phyloP scores from a whole-genome alignment of 2,329 filamentous ascomycete species.

The Catunica adiposa region DNA sequence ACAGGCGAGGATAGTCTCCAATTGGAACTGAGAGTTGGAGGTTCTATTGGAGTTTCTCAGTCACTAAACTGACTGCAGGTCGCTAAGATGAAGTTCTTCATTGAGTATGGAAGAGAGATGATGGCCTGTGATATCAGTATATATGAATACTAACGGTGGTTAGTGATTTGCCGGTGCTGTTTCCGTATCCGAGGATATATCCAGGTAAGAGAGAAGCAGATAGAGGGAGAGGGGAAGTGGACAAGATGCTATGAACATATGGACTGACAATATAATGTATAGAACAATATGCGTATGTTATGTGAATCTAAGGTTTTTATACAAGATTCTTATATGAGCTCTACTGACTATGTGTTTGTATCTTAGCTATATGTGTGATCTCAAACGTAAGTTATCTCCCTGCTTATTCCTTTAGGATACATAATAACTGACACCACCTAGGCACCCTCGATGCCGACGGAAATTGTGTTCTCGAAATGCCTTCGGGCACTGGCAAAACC shows the following conservation, averaged over 20 bases:
- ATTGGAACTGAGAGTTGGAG: no score
- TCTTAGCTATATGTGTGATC: slow-evolving; percentile 38
- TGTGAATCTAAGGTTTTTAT: neutral
- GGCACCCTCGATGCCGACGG: slow-evolving; percentile 81
- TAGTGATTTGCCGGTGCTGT: slow-evolving; percentile 40
- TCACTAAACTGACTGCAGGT: neutral
- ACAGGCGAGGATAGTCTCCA: no score
- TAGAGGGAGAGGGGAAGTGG: no score
- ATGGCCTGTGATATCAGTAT: neutral
- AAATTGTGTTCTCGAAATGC: slow-evolving; percentile 96
- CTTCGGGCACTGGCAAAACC: slow-evolving; percentile 94
- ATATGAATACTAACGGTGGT: neutral
- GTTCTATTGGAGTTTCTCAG: no score
- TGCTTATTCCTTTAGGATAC: neutral
- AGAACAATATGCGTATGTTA: slow-evolving; percentile 37
- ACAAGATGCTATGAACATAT: no score
- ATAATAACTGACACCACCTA: slow-evolving; percentile 17
- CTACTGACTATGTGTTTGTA: neutral
- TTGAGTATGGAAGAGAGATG: slow-evolving; percentile 25
- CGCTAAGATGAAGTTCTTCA: slow-evolving; percentile 33
- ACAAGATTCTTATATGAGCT: neutral
- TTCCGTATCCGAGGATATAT: slow-evolving; percentile 43
- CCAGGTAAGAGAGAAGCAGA: slow-evolving; percentile 26
- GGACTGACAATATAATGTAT: neutral
- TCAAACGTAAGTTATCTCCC: slow-evolving; percentile 33